A percentile compares a stretch with the other conserved stretches of the same genome.
These are phyloP conservation scores for Septoria petroselini DNA, from an alignment of 2,329 filamentous ascomycete species.

Conservation along the genomic window DNA sequence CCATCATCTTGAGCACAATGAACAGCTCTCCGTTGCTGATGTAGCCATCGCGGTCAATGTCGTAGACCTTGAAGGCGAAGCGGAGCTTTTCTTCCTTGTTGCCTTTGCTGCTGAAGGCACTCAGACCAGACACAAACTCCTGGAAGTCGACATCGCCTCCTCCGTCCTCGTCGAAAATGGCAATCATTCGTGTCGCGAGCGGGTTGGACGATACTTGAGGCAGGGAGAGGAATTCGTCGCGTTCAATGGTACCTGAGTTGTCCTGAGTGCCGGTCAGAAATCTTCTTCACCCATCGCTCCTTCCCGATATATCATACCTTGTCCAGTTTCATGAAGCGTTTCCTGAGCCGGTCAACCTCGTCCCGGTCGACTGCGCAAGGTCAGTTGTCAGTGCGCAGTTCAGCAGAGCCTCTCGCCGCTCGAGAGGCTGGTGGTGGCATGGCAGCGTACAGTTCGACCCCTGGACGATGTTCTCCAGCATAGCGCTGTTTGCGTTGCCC, in stretches of 20 bases:
- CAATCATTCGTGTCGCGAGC: constrained; percentile 96
- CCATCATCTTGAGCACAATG: constrained; percentile 99
- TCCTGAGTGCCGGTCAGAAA: constrained; percentile 57
- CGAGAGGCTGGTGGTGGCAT: background rate
- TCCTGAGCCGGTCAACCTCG: constrained; percentile 90
- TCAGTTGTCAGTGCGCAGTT: constrained; percentile 18
- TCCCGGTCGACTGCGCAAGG: constrained; percentile 77
- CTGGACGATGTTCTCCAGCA: constrained; percentile 94
- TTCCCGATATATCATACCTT: constrained; percentile 61
- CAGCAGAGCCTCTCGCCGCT: background rate
- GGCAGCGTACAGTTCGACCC: constrained; percentile 80
- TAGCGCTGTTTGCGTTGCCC: constrained; percentile 59
- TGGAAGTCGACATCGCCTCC: constrained; percentile 98
- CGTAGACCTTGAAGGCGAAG: constrained; percentile 99
- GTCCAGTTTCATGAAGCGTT: constrained; percentile 98
- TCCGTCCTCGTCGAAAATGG: constrained; percentile 98
- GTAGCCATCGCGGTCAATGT: constrained; percentile 97
- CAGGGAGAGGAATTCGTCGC: constrained; percentile 94
- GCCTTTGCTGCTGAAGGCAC: constrained; percentile 93
- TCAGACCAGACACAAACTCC: constrained; percentile 93
- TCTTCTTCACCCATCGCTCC: background rate
- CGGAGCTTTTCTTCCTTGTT: constrained; percentile 98
- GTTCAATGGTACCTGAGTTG: constrained; percentile 96
- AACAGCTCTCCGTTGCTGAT: constrained; percentile 99
- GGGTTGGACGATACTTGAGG: constrained; percentile 98